Evolutionary conservation across 176 grass and related monocot species (phyloP).

Genomic region (Chrysopogon serrulatus): DNA sequence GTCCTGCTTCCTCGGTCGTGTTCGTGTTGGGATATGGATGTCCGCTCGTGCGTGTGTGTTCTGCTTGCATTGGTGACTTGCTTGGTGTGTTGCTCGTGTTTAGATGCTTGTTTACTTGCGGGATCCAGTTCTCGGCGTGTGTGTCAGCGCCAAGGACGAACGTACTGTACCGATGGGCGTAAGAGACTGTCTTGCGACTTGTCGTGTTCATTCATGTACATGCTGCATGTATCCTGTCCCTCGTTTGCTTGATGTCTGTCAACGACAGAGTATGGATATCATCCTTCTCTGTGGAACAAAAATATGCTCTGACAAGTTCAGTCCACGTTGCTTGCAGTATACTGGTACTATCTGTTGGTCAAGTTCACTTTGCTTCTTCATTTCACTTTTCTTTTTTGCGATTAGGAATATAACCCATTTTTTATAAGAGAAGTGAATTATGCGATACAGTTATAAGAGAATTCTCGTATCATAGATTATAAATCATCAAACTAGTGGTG

Average conservation of each 20-base stretch:
- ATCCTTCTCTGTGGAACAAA: neutral
- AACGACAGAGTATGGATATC: no score
- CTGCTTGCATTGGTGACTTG: no score
- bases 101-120: neutral
- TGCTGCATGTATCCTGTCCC: neutral
- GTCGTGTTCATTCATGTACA: neutral
- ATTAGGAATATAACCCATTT: no score
- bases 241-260: no score
- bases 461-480: no score
- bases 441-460: no score
- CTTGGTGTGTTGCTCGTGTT: neutral
- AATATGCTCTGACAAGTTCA: neutral
- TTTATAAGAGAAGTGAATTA: no score
- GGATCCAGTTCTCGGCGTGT: neutral
- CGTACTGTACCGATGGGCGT: no score
- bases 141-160: neutral
- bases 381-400: no score
- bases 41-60: neutral
- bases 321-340: neutral
- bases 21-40: neutral
- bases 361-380: no score
- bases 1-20: neutral
- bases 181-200: neutral
- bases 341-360: no score
- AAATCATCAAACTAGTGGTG: no score